Conservation (phyloP, 108 stramenopile genomes). For the Nitzschia sp. region DNA sequence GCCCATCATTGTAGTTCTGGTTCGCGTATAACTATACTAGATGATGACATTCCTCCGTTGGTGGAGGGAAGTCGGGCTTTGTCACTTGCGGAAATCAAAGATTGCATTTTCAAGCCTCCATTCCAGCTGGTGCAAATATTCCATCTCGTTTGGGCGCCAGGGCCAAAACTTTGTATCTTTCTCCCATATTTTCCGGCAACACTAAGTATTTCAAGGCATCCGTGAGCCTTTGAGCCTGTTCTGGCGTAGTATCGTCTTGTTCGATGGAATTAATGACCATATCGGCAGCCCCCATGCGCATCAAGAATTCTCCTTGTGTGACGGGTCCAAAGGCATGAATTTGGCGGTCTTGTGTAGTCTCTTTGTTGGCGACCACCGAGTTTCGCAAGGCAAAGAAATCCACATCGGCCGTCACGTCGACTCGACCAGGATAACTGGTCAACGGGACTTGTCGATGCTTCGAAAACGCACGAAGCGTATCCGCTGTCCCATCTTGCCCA, state of each 20-base stretch:
- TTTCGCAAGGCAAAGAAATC: conserved; percentile 89
- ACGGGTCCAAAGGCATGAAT: conserved; percentile 84
- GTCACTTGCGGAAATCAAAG: not conserved
- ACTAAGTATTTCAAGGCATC: conserved; percentile 83
- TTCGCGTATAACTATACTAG: no score
- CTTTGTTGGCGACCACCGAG: conserved; percentile 38
- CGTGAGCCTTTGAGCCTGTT: conserved; percentile 77
- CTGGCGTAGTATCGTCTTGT: conserved; percentile 78
- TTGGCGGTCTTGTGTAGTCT: conserved; percentile 10
- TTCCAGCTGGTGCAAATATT: conserved; percentile 43
- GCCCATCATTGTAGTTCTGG: no score
- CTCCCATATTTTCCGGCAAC: conserved; percentile 91
- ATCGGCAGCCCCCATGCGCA: conserved; percentile 89
- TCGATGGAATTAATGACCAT: conserved; percentile 56
- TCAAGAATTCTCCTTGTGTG: conserved; percentile 89
- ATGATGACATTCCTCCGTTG: no score
- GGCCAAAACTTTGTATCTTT: conserved; percentile 81
- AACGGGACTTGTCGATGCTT: conserved; percentile 86
- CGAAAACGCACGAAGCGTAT: conserved; percentile 90
- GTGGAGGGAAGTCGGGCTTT: not conserved
- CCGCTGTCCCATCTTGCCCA: conserved; percentile 86
- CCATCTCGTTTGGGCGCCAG: conserved; percentile 61
- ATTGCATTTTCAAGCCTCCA: no score
- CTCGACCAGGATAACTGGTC: conserved; percentile 84
- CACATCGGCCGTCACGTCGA: conserved; percentile 98